These are phyloP conservation scores for Polyporus arcularius DNA, from an alignment of 768 basidiomycete genomes.

Conservation along the genomic window DNA sequence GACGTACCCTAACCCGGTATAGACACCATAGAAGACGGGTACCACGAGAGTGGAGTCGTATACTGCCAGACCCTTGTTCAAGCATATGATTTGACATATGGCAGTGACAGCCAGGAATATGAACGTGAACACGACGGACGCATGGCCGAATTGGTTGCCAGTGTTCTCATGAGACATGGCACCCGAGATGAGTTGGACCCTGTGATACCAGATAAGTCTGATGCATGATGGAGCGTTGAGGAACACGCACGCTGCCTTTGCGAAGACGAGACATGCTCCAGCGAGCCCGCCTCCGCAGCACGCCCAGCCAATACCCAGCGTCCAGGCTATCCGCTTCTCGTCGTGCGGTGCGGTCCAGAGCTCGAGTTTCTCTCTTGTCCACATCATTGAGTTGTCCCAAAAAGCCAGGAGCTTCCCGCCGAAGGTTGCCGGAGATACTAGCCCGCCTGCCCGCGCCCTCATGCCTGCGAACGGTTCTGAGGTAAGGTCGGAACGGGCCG, in stretches of 20 bases:
- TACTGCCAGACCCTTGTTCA: conserved; percentile 86
- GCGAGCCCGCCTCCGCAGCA: conserved; percentile 90
- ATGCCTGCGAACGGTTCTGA: conserved; percentile 54
- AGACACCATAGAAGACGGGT: conserved; percentile 93
- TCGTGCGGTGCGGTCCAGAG: conserved; percentile 75
- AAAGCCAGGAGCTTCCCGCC: conserved; percentile 36
- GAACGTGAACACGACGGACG: conserved; percentile 75
- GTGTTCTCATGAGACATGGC: conserved; percentile 77
- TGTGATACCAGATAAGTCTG: conserved; percentile 26
- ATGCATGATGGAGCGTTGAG: neutral
- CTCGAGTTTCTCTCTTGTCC: conserved; percentile 67
- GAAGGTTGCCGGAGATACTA: conserved; percentile 25
- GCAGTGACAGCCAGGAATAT: conserved; percentile 64
- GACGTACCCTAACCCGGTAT: conserved; percentile 76
- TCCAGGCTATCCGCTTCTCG: conserved; percentile 87
- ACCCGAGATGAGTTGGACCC: conserved; percentile 80
- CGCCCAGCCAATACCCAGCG: conserved; percentile 92
- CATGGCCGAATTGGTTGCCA: conserved; percentile 86
- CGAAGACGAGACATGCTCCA: conserved; percentile 87
- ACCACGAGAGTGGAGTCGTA: conserved; percentile 93
- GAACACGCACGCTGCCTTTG: conserved; percentile 62
- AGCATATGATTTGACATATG: conserved; percentile 86
- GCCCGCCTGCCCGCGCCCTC: conserved; percentile 29
- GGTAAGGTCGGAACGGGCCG: conserved; percentile 67
- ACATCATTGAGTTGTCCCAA: conserved; percentile 51